Conservation (phyloP, 305 asterid genomes). For the Fraxinus sp. region DNA sequence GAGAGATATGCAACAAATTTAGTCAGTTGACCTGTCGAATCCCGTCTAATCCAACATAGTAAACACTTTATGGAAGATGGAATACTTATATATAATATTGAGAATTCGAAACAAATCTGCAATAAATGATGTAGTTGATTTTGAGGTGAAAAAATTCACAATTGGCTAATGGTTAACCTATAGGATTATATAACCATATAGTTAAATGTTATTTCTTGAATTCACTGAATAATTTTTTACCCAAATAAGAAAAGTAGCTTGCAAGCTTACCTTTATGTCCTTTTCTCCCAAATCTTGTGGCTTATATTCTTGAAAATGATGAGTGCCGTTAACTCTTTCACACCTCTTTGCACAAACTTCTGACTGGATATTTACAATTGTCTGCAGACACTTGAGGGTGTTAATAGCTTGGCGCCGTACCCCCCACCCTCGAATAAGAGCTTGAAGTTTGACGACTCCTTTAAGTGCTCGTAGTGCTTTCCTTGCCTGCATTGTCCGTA, state of each 20-base stretch:
- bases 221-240: background rate
- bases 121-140: background rate
- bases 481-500: slow-evolving; percentile 54
- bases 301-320: slow-evolving; percentile 34
- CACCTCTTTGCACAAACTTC: slow-evolving; percentile 71
- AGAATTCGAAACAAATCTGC: background rate
- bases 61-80: background rate
- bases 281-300: slow-evolving; percentile 48
- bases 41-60: background rate
- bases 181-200: background rate
- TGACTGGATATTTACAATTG: slow-evolving; percentile 77
- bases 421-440: slow-evolving; percentile 86
- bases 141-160: background rate
- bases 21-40: background rate
- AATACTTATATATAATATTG: background rate
- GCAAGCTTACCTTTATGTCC: slow-evolving; percentile 61
- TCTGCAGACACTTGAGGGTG: slow-evolving; percentile 81
- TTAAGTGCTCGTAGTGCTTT: slow-evolving; percentile 80
- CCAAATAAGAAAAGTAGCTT: background rate
- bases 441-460: slow-evolving; percentile 91
- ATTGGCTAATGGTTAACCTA: background rate
- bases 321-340: slow-evolving; percentile 42
- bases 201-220: background rate
- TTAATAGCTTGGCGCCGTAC: slow-evolving; percentile 78
- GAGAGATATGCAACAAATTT: background rate